Evolutionary conservation across 31 red algal genomes (phyloP).

Genomic region (Bonnemaisonia californica): DNA sequence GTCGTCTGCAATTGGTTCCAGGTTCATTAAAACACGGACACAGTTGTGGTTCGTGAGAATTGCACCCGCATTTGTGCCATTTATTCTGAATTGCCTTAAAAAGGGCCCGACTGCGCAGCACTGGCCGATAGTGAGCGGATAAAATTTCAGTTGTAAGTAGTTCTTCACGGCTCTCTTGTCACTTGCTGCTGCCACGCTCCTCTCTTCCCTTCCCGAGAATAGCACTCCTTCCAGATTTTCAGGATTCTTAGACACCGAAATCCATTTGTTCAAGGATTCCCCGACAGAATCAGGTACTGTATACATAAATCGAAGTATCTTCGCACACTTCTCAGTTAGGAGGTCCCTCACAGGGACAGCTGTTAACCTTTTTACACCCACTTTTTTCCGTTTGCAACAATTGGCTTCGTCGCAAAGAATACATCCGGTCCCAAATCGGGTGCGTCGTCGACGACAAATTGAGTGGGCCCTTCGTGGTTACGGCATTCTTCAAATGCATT

Average conservation of each 20-base stretch:
- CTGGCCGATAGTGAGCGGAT: no score
- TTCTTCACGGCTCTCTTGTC: no score
- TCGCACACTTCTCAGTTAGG: background rate
- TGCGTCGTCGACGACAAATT: background rate
- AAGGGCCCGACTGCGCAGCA: no score
- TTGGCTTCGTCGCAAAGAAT: background rate
- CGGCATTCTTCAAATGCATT: background rate
- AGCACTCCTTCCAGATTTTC: background rate
- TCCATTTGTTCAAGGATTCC: constrained; percentile 5
- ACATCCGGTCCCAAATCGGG: background rate
- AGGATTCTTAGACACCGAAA: background rate
- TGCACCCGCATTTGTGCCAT: no score
- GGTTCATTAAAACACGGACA: background rate
- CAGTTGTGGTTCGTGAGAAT: background rate
- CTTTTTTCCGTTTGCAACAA: background rate
- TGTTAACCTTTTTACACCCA: background rate
- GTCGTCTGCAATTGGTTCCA: background rate
- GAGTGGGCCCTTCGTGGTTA: background rate
- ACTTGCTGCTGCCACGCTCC: background rate
- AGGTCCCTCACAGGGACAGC: background rate
- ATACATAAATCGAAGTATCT: constrained; percentile 5
- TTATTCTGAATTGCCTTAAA: no score
- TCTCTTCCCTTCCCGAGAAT: background rate
- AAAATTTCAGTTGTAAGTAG: no score
- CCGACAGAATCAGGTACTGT: background rate